Base-by-base conservation (phyloP, 2,329 filamentous ascomycete species). In the Orbilia blumenaviensis region DNA sequence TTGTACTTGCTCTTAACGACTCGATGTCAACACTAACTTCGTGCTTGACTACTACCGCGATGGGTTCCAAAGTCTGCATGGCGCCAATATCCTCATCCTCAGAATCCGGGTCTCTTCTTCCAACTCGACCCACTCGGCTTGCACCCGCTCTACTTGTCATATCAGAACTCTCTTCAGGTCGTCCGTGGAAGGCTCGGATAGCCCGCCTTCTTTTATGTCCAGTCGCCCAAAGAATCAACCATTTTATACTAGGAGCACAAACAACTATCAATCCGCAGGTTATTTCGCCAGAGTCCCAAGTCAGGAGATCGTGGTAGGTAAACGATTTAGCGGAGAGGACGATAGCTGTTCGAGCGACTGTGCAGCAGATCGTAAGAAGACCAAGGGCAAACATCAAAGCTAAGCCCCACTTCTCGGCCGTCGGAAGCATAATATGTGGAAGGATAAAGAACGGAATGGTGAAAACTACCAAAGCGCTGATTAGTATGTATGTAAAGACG, bases 281-380 rank as follows among this genome's bases (percentile, higher is more conserved):
- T 18, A 77, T 77, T 48, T 77, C 73, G 7, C 73, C 73, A 5
- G 73, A 77, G 12, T 77, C 73, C 73, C 73, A 77, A 10, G 67
- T 61, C 8, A 77, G 73, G 23, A 77, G 67, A 23, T 62, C 52
- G 52, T 77, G 66, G 23, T 72, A 77, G 10, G 73, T 77, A 18
- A 71, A 77, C 3, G 73, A 66, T 44, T 72, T 54, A 1, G 73
- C 73, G 9, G 66, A 56, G 12, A 77, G 66, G 23, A 77, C 73
- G 38, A 67, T 77, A 14, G 73, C 73, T 1, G 73, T 72, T 8
- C 73, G 66, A 9, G 73, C 73, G 4, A 77, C 46, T 1, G 73
- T 72, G 44, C 73, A 77, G 10, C 21, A 72, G 44, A 77, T 77
- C 2, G 66, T 72, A 9, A 77, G 16, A 9, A 77, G 54, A 1